Conservation (phyloP, 192 early-diverging fungal genomes). For the Podila minutissima region DNA sequence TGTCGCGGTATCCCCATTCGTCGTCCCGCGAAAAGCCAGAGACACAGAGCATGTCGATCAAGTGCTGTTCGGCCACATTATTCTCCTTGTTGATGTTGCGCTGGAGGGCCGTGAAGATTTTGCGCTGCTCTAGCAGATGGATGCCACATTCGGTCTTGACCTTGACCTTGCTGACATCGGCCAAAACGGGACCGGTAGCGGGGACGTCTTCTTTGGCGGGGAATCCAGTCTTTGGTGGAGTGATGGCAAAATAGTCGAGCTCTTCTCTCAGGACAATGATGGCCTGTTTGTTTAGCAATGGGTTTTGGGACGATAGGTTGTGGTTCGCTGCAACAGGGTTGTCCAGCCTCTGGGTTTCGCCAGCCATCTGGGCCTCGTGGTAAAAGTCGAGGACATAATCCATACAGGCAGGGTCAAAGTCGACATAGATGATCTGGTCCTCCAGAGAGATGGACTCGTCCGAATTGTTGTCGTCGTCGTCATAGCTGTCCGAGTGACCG, state of each 20-base stretch:
- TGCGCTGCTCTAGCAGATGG: slow-evolving; percentile 70
- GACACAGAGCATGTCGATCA: slow-evolving; percentile 85
- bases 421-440: slow-evolving; percentile 62
- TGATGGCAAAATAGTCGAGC: slow-evolving; percentile 79
- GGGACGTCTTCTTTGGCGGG: slow-evolving; percentile 34
- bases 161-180: slow-evolving; percentile 17
- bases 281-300: slow-evolving; percentile 65
- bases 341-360: slow-evolving; percentile 28
- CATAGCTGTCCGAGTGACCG: slow-evolving; percentile 37
- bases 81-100: slow-evolving; percentile 77
- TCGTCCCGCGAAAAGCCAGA: slow-evolving; percentile 78
- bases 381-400: slow-evolving; percentile 63
- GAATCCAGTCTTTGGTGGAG: slow-evolving; percentile 49
- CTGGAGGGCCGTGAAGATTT: slow-evolving; percentile 80
- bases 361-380: slow-evolving; percentile 53
- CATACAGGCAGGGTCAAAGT: slow-evolving; percentile 65
- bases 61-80: slow-evolving; percentile 76
- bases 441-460: slow-evolving; percentile 52
- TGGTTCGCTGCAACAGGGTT: slow-evolving; percentile 24
- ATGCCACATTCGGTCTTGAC: slow-evolving; percentile 72
- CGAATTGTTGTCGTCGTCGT: slow-evolving; percentile 54
- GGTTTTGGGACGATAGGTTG: slow-evolving; percentile 51
- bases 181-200: slow-evolving; percentile 29
- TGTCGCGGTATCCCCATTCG: slow-evolving; percentile 77
- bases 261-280: slow-evolving; percentile 84